phyloP scores from a whole-genome alignment of 495 filamentous ascomycete genomes.

The Tuber borchii region DNA sequence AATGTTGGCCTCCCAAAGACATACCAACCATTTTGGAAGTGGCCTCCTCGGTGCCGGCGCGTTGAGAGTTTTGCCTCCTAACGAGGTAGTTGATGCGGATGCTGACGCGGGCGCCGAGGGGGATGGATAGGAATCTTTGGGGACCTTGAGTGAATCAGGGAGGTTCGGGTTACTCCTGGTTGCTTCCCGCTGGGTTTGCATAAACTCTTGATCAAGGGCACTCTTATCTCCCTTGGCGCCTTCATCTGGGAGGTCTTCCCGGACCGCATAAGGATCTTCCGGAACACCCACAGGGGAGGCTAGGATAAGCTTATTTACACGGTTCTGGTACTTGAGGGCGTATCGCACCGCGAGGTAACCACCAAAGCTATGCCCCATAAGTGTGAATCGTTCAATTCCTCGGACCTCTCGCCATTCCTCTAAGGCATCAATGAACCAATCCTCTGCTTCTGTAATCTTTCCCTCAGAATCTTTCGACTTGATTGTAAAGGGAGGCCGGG shows the following conservation, averaged over 20 bases:
- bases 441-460: slow-evolving; percentile 84
- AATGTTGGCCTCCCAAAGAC: slow-evolving; percentile 95
- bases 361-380: slow-evolving; percentile 82
- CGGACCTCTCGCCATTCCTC: slow-evolving; percentile 89
- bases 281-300: slow-evolving; percentile 92
- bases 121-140: neutral
- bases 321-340: slow-evolving; percentile 81
- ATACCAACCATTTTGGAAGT: slow-evolving; percentile 75
- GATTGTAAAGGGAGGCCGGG: slow-evolving; percentile 73
- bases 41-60: slow-evolving; percentile 50
- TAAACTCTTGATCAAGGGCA: slow-evolving; percentile 57
- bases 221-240: neutral
- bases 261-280: slow-evolving; percentile 86
- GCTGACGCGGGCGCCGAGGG: slow-evolving; percentile 22
- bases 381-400: slow-evolving; percentile 85
- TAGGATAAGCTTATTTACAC: slow-evolving; percentile 88
- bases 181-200: slow-evolving; percentile 62
- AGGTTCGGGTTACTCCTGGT: slow-evolving; percentile 35
- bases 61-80: slow-evolving; percentile 1
- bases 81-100: slow-evolving; percentile 17
- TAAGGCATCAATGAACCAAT: slow-evolving; percentile 91
- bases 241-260: slow-evolving; percentile 60
- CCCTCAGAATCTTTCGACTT: slow-evolving; percentile 70
- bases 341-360: slow-evolving; percentile 93
- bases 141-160: slow-evolving; percentile 12